These are phyloP conservation scores for Aspergillus hancockii DNA, from an alignment of 495 filamentous ascomycete genomes.

Conservation along the genomic window DNA sequence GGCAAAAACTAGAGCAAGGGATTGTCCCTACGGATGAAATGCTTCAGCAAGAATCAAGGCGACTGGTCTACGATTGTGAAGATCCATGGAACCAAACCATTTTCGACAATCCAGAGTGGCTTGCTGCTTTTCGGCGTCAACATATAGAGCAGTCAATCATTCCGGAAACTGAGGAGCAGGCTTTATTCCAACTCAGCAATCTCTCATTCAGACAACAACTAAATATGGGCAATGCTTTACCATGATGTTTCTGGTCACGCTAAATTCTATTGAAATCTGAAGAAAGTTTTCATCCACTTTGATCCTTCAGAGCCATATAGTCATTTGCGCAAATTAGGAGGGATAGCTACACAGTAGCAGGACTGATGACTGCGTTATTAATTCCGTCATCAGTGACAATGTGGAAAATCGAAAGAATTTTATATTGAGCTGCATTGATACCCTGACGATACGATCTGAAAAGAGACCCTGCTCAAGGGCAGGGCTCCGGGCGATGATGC, in stretches of 20 bases:
- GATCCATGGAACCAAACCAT: slow-evolving; percentile 67
- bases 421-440: background rate
- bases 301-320: too few species aligned
- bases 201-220: background rate
- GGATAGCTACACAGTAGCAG: too few species aligned
- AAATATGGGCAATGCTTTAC: background rate
- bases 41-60: slow-evolving; percentile 56
- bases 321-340: too few species aligned
- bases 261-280: too few species aligned
- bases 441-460: background rate
- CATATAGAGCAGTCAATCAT: background rate
- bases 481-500: background rate
- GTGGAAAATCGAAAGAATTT: background rate
- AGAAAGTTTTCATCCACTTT: too few species aligned
- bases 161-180: background rate
- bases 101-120: slow-evolving; percentile 57
- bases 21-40: slow-evolving; percentile 54
- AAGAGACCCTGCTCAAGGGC: background rate
- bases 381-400: background rate
- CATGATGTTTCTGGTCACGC: too few species aligned
- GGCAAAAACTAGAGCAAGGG: slow-evolving; percentile 42
- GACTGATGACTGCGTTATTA: background rate
- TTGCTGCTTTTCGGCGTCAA: slow-evolving; percentile 31
- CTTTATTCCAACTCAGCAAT: background rate
- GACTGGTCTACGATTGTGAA: slow-evolving; percentile 59